These are phyloP conservation scores for Oldenlandia corymbosa DNA, from an alignment of 257 asterid genomes.

Conservation along the genomic window DNA sequence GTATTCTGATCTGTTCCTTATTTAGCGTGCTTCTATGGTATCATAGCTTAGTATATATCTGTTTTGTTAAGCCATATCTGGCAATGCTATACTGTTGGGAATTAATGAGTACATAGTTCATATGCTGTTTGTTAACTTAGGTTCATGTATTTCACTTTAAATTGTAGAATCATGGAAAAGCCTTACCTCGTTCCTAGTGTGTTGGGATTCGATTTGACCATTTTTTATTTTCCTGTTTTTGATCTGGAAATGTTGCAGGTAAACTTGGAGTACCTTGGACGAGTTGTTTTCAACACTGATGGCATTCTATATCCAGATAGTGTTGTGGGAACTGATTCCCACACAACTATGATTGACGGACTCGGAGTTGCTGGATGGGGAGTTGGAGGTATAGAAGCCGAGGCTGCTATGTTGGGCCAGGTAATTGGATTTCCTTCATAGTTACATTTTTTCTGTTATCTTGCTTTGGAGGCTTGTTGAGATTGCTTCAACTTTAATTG, in stretches of 20 bases:
- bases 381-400: constrained; percentile 97
- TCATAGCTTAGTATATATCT: background rate
- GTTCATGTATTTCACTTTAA: background rate
- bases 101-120: background rate
- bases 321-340: constrained; percentile 93
- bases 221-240: background rate
- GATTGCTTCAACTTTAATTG: background rate
- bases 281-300: constrained; percentile 78
- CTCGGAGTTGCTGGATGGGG: constrained; percentile 99
- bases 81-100: background rate
- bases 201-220: background rate
- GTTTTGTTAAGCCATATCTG: background rate
- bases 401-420: constrained; percentile 96
- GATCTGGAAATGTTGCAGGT: constrained; percentile 38
- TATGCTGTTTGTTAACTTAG: background rate
- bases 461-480: constrained; percentile 10
- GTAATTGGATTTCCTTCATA: constrained; percentile 22
- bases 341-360: constrained; percentile 92
- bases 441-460: background rate
- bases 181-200: background rate
- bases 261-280: constrained; percentile 89
- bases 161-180: background rate
- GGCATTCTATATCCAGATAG: constrained; percentile 87
- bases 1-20: background rate
- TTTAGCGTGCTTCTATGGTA: background rate